Percentiles rank a stretch among this genome's conserved stretches.
These are phyloP conservation scores for Acanthamoeba lenticulata DNA, from an alignment of 208 protist species.

Conservation along the genomic window DNA sequence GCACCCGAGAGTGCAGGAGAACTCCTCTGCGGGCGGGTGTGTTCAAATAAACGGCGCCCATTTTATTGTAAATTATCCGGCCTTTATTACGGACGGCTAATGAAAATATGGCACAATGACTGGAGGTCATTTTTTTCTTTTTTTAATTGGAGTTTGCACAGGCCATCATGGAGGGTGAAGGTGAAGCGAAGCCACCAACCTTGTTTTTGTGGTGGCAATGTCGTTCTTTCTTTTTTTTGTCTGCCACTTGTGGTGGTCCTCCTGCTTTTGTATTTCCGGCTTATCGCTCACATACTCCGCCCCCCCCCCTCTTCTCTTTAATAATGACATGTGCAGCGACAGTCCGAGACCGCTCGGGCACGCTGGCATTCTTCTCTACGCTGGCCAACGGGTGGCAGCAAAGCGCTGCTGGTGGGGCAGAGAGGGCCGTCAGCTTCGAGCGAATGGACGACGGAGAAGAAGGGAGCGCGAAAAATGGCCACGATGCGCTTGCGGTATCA, in stretches of 20 bases:
- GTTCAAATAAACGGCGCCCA: too few species aligned
- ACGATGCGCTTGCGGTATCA: too few species aligned
- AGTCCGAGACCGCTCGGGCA: background rate
- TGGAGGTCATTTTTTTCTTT: too few species aligned
- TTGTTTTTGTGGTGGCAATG: too few species aligned
- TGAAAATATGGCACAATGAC: background rate
- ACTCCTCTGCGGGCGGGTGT: too few species aligned
- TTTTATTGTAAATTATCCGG: too few species aligned
- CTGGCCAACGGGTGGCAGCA: conserved; percentile 6
- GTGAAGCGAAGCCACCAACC: background rate
- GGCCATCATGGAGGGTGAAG: background rate
- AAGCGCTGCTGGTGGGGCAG: background rate
- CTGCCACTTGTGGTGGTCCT: background rate
- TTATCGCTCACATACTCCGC: too few species aligned
- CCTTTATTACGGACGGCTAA: too few species aligned
- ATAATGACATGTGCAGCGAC: background rate
- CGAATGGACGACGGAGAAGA: background rate
- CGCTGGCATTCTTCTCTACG: conserved; percentile 19
- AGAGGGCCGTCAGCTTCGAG: background rate
- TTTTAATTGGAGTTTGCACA: too few species aligned
- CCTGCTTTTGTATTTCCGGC: background rate
- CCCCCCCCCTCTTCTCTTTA: background rate
- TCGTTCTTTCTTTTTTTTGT: background rate
- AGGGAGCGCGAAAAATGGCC: too few species aligned
- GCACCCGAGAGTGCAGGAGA: too few species aligned